phyloP scores from a whole-genome alignment of 805 yeast species.

The Zygoascus bituminiphila region DNA sequence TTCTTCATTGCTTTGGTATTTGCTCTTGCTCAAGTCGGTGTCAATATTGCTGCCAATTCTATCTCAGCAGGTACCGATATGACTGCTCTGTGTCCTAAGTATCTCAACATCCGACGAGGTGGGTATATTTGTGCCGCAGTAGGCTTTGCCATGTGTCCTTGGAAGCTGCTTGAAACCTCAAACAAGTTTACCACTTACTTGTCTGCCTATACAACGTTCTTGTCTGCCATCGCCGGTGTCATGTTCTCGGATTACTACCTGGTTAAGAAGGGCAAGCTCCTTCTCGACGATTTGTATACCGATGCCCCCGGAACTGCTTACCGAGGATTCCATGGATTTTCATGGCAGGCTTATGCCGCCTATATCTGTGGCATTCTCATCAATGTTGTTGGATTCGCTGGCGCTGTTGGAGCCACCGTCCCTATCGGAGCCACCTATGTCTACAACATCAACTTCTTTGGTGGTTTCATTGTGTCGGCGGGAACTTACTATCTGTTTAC shows the following conservation, averaged over 20 bases:
- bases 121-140: slow-evolving; percentile 66
- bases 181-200: slow-evolving; percentile 71
- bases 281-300: slow-evolving; percentile 56
- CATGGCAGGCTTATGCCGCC: slow-evolving; percentile 80
- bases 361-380: slow-evolving; percentile 75
- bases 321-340: slow-evolving; percentile 59
- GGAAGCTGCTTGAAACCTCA: slow-evolving; percentile 67
- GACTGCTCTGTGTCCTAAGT: slow-evolving; percentile 40
- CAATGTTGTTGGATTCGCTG: slow-evolving; percentile 77
- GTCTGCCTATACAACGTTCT: slow-evolving; percentile 73
- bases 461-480: slow-evolving; percentile 60
- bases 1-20: slow-evolving; percentile 65
- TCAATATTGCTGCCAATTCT: slow-evolving; percentile 54
- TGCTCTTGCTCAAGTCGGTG: slow-evolving; percentile 69
- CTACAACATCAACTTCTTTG: slow-evolving; percentile 65
- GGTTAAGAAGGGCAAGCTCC: slow-evolving; percentile 64
- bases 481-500: slow-evolving; percentile 47
- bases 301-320: slow-evolving; percentile 41
- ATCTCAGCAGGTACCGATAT: slow-evolving; percentile 46
- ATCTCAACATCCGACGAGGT: slow-evolving; percentile 63
- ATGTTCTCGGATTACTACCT: slow-evolving; percentile 52
- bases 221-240: slow-evolving; percentile 77
- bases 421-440: slow-evolving; percentile 72
- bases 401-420: slow-evolving; percentile 69
- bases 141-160: slow-evolving; percentile 69